Conservation (phyloP, 441 rosid genomes). For the Jatropha podagrica region DNA sequence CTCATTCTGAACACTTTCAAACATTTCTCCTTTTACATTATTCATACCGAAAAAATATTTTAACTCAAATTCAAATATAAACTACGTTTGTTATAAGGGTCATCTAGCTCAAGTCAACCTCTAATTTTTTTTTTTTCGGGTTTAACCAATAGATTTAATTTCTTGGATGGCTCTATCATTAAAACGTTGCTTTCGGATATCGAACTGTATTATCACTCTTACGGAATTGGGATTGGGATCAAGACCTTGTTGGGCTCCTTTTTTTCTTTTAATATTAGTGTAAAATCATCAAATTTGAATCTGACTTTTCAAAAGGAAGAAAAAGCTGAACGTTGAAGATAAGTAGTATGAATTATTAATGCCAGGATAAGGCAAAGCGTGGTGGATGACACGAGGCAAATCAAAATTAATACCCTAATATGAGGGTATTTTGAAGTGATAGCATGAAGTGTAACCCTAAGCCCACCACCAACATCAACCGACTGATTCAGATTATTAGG, state of each 20-base stretch:
- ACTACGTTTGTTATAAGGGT: too few relatives aligned
- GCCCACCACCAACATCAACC: constrained; percentile 8
- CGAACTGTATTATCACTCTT: too few relatives aligned
- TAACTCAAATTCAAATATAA: neutral
- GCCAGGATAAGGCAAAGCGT: neutral
- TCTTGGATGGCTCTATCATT: too few relatives aligned
- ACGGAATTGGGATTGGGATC: too few relatives aligned
- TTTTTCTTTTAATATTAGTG: too few relatives aligned
- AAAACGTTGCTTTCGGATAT: too few relatives aligned
- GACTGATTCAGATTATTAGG: neutral
- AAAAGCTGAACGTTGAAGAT: neutral
- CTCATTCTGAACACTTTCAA: neutral
- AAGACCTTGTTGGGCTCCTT: too few relatives aligned
- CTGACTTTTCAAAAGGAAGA: neutral
- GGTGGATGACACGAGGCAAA: neutral
- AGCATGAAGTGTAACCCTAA: neutral
- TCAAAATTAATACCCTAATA: neutral
- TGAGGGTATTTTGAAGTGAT: constrained; percentile 2
- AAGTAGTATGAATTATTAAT: neutral
- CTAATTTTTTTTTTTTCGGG: too few relatives aligned
- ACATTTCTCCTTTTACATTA: neutral
- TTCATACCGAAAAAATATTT: neutral
- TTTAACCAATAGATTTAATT: too few relatives aligned
- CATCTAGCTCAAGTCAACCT: too few relatives aligned
- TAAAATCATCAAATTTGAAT: neutral